A percentile compares a stretch with the other conserved stretches of the same genome.
phyloP scores from a whole-genome alignment of 2,329 filamentous ascomycete species.

The Colletotrichum cuscutae region DNA sequence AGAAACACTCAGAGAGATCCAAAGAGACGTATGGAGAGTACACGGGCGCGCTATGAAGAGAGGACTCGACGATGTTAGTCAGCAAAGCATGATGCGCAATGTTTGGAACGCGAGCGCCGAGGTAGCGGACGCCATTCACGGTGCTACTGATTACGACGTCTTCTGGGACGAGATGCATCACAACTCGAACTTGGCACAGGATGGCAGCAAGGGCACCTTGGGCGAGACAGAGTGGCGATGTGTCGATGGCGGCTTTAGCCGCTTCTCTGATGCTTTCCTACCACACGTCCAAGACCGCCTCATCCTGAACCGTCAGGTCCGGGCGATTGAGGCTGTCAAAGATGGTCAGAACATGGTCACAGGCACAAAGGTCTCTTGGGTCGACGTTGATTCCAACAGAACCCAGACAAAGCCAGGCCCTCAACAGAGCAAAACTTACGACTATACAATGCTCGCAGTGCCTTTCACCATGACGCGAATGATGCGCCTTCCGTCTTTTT shows the following conservation, averaged over 20 bases:
- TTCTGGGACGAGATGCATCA: constrained; percentile 47
- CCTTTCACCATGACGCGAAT: constrained; percentile 70
- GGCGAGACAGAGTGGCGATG: constrained; percentile 37
- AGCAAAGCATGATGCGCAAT: constrained; percentile 40
- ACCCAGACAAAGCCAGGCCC: constrained; percentile 46
- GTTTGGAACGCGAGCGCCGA: constrained; percentile 62
- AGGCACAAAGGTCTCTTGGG: constrained; percentile 54
- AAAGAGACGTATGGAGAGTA: constrained; percentile 53
- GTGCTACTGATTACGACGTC: constrained; percentile 42
- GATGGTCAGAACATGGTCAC: not conserved
- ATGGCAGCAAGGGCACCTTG: constrained; percentile 39
- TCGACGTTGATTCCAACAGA: constrained; percentile 42
- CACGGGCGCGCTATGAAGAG: constrained; percentile 51
- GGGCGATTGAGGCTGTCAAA: constrained; percentile 60
- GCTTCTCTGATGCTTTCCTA: constrained; percentile 69
- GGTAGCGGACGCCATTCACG: constrained; percentile 55
- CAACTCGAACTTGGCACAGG: constrained; percentile 45
- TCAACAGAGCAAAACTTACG: constrained; percentile 61
- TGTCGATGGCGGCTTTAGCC: constrained; percentile 51
- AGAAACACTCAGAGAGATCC: constrained; percentile 41
- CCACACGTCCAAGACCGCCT: constrained; percentile 68
- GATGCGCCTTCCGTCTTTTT: constrained; percentile 48
- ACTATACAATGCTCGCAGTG: constrained; percentile 69
- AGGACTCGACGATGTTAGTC: constrained; percentile 70
- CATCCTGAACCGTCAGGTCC: constrained; percentile 65